Conservation (phyloP, 345 rosid genomes). For the Cardamine occulta region DNA sequence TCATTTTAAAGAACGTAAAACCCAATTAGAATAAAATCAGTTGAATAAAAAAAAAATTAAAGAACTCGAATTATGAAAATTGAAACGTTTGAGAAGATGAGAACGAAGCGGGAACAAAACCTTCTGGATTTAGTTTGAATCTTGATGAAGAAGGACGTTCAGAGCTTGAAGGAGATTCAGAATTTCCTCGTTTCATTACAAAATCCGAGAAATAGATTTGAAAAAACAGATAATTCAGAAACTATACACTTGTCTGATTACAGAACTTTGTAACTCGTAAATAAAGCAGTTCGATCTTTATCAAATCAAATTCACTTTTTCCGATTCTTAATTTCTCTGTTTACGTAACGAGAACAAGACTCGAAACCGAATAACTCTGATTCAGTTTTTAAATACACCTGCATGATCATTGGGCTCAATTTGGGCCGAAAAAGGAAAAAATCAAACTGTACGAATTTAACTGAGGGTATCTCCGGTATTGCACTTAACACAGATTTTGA, state of each 20-base stretch:
- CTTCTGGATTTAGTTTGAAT: neutral
- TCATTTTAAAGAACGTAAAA: too few relatives aligned
- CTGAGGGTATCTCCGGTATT: neutral
- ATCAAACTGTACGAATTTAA: neutral
- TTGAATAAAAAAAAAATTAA: too few relatives aligned
- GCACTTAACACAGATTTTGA: neutral
- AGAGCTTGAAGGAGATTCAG: slow-evolving; percentile 4
- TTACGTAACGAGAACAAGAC: neutral
- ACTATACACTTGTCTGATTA: too few relatives aligned
- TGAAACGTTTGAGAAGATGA: too few relatives aligned
- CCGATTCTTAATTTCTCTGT: neutral
- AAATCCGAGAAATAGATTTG: neutral
- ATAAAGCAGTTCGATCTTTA: too few relatives aligned
- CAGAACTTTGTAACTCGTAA: too few relatives aligned
- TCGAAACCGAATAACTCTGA: neutral
- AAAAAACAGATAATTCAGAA: too few relatives aligned
- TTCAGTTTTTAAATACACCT: neutral
- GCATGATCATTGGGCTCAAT: neutral
- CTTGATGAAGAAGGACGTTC: neutral
- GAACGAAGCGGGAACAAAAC: neutral
- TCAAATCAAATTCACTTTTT: neutral
- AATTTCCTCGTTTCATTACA: neutral
- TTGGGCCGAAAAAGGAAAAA: neutral
- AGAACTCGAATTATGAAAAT: too few relatives aligned
- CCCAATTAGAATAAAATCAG: too few relatives aligned